Percentiles rank a stretch among this genome's conserved stretches.
Conservation (phyloP, 176 grass and related monocot species). For the Eremochloa ophiuroides region DNA sequence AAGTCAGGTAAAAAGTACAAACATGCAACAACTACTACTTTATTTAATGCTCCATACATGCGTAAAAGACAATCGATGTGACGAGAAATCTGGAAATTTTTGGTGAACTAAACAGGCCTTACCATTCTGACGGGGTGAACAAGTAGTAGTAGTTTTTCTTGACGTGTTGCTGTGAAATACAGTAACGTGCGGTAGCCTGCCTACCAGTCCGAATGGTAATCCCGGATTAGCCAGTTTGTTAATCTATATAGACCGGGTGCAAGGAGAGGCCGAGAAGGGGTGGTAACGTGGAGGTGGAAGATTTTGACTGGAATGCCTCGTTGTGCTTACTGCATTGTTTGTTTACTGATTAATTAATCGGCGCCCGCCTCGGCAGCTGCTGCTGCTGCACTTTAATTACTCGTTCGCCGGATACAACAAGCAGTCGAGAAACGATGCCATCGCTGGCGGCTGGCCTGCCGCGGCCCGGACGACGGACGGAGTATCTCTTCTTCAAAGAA, state of each 20-base stretch:
- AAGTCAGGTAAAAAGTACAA: too few relatives aligned
- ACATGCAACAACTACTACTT: too few relatives aligned
- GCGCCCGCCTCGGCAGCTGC: background rate
- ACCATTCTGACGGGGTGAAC: too few relatives aligned
- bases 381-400: background rate
- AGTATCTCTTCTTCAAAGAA: background rate
- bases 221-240: background rate
- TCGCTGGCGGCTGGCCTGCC: too few relatives aligned
- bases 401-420: background rate
- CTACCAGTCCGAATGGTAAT: background rate
- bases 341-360: too few relatives aligned
- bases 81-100: too few relatives aligned
- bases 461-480: too few relatives aligned
- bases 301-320: background rate
- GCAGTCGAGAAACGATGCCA: background rate
- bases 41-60: too few relatives aligned
- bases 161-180: background rate
- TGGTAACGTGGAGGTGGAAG: constrained; percentile 1
- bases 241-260: background rate
- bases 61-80: too few relatives aligned
- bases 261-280: background rate
- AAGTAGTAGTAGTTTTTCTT: background rate
- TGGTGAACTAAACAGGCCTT: too few relatives aligned
- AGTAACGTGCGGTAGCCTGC: background rate
- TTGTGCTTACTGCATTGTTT: too few relatives aligned